Evolutionary conservation across 306 rosid genomes (phyloP), one percentile per base, ranked within the genome.

Genomic region (Cucumis cinereus): DNA sequence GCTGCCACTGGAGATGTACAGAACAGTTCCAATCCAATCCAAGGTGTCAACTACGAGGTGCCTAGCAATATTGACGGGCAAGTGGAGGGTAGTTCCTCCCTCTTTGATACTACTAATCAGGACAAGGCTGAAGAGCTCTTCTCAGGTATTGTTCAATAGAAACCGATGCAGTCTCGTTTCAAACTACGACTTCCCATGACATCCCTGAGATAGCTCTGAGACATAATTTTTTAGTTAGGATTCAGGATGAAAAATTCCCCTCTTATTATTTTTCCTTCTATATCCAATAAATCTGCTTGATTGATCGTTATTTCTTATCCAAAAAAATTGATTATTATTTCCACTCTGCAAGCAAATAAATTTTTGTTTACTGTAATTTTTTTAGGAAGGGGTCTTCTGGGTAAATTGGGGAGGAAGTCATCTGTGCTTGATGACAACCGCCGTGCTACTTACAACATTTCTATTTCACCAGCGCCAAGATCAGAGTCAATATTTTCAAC

Each of bases 401-500:
- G 96, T 59, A 95, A 83, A 86, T 75, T 82, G 76, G 99, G 97
- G 81, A 92, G 96, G 82, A 95, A 89, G 78, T 63, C 90, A 50
- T 73, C 78, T 62, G 84, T 72, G 66, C 83, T 82, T 79, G 98
- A 95, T 77, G 88, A 87, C 14, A 89, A 94, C 69, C 98, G 96
- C 9, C 99, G 99, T 60, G 88, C 88, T 77, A 88, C 94, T 49
- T 95, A 89, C 81, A 86, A 85, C 80, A 70, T 64, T 53, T 83
- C 89, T 69, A 81, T 76, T 79, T 89, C 78, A 80, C 90, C 92
- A 30, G 81, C 41, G 22, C 74, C 82, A 49, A 82, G 84, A 84
- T 85, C 97, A 64, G 98, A 95, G 75, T 92, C 98, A 59, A 79
- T 89, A 75, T 85, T 95, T 70, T 69, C 89, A 5, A 90, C 98